These are phyloP conservation scores for Climacium dendroides DNA, from an alignment of 225 moss, liverwort and hornwort genomes.

Conservation along the genomic window DNA sequence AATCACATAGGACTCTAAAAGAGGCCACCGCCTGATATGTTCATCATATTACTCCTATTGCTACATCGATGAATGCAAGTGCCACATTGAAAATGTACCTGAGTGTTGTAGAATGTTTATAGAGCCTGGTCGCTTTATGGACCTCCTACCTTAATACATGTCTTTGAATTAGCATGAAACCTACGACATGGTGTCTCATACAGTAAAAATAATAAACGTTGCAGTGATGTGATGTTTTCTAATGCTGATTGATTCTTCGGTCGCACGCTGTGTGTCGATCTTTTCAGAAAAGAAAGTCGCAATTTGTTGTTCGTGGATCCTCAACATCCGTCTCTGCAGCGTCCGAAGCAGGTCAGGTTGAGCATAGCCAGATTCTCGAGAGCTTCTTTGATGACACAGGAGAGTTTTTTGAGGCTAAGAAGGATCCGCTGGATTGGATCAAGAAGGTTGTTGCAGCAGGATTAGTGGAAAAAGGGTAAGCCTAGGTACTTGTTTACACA, in stretches of 20 bases:
- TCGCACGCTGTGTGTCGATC: background rate
- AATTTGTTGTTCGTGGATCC: conserved; percentile 3
- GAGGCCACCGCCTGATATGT: too few species aligned
- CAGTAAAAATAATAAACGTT: background rate
- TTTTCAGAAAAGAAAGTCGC: background rate
- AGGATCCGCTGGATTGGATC: conserved; percentile 15
- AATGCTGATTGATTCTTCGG: background rate
- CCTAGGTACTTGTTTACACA: background rate
- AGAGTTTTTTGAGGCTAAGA: conserved; percentile 20
- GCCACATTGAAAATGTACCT: background rate
- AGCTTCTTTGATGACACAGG: conserved; percentile 40
- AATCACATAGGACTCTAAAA: too few species aligned
- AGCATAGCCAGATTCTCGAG: conserved; percentile 41
- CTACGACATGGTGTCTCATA: background rate
- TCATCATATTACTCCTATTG: too few species aligned
- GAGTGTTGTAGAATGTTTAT: background rate
- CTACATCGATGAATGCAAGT: background rate
- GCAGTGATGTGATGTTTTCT: background rate
- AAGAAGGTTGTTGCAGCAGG: conserved; percentile 39
- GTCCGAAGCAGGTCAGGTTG: conserved; percentile 26
- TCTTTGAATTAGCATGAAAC: background rate
- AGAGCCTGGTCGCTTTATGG: background rate
- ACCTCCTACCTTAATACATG: background rate
- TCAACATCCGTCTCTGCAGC: conserved; percentile 14
- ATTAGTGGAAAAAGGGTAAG: conserved; percentile 31